Evolutionary conservation across 78 protist genomes (phyloP).

Genomic region (Isochrysis galbana): DNA sequence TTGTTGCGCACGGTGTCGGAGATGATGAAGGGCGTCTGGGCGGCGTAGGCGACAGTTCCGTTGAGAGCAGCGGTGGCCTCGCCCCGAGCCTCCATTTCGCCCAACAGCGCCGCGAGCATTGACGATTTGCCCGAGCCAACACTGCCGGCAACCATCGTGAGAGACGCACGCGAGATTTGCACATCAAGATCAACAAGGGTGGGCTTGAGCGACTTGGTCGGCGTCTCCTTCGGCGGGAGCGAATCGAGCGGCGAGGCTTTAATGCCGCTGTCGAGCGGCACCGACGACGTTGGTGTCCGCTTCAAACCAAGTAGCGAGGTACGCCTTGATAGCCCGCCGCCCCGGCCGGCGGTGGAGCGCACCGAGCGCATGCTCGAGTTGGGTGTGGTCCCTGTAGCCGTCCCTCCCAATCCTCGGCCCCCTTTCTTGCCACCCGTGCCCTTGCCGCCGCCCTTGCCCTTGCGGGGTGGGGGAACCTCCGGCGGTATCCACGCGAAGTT

Average conservation of each 20-base stretch:
- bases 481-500: not conserved
- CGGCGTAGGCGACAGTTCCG: constrained; percentile 69
- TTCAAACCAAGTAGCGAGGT: not conserved
- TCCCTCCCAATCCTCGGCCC: not conserved
- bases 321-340: not conserved
- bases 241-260: not conserved
- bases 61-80: not conserved
- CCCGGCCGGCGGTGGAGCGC: not conserved
- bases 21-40: constrained; percentile 81
- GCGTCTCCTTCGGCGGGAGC: not conserved
- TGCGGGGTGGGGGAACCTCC: not conserved
- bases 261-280: not conserved
- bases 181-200: not conserved
- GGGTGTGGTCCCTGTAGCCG: not conserved
- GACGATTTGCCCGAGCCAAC: constrained; percentile 81
- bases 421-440: not conserved
- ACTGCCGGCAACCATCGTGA: constrained; percentile 55
- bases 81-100: constrained; percentile 46
- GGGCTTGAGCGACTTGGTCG: not conserved
- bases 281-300: not conserved
- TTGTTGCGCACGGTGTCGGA: constrained; percentile 66
- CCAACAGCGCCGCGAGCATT: constrained; percentile 69
- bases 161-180: not conserved
- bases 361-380: not conserved
- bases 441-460: constrained; percentile 31